Conservation (phyloP, 495 filamentous ascomycete species). For the Penicillium riverlandense region DNA sequence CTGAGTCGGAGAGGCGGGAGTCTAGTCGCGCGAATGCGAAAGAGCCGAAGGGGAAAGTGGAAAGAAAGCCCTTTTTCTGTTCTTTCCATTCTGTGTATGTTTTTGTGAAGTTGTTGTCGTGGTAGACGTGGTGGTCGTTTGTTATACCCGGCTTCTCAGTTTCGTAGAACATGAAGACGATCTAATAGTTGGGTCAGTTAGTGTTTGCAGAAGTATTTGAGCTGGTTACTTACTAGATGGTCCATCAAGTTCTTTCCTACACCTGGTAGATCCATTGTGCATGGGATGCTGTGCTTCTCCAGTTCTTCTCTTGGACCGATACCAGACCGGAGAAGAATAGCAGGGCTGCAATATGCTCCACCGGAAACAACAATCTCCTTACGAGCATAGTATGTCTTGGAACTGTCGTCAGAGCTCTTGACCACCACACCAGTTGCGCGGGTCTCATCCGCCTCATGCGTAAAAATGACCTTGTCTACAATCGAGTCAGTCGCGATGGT, state of each 20-base stretch:
- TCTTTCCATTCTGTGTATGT: constrained; percentile 41
- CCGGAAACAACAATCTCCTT: constrained; percentile 47
- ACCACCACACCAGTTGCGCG: constrained; percentile 23
- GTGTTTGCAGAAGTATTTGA: background rate
- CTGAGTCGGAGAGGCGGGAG: constrained; percentile 37
- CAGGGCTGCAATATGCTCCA: constrained; percentile 50
- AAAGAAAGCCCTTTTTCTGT: constrained; percentile 41
- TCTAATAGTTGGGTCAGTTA: constrained; percentile 1
- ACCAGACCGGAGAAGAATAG: constrained; percentile 49
- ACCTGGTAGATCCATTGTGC: constrained; percentile 40
- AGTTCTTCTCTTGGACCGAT: constrained; percentile 46
- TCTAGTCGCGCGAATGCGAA: constrained; percentile 48
- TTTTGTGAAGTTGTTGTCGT: constrained; percentile 29
- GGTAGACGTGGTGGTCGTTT: constrained; percentile 31
- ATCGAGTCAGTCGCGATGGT: constrained; percentile 30
- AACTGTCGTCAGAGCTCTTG: constrained; percentile 17
- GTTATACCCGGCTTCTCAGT: constrained; percentile 34
- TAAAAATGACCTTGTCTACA: constrained; percentile 28
- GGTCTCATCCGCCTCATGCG: constrained; percentile 4
- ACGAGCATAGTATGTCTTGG: constrained; percentile 19
- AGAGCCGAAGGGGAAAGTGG: constrained; percentile 45
- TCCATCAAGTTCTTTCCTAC: constrained; percentile 52
- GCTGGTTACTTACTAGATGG: constrained; percentile 27
- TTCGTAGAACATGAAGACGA: constrained; percentile 42
- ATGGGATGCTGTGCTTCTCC: constrained; percentile 36